Conservation (phyloP, 495 filamentous ascomycete genomes). For the Parathielavia hyrcaniae region DNA sequence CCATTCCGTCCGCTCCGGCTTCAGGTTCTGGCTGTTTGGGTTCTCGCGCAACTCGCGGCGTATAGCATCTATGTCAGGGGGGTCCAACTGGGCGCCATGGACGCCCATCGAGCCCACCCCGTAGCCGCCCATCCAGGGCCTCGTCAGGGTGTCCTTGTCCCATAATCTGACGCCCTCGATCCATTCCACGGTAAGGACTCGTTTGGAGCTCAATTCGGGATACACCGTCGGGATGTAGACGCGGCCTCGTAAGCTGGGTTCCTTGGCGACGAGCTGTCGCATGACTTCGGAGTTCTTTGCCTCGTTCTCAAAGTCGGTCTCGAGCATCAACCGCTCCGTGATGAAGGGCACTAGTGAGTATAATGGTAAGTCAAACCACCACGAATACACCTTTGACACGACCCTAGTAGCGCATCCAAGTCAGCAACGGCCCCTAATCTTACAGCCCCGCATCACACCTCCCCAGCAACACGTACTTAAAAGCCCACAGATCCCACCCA, state of each 20-base stretch:
- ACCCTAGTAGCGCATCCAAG: conserved; percentile 43
- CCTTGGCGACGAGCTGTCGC: conserved; percentile 66
- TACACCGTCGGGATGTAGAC: conserved; percentile 87
- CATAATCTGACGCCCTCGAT: conserved; percentile 88
- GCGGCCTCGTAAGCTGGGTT: conserved; percentile 66
- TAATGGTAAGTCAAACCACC: conserved; percentile 79
- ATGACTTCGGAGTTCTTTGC: conserved; percentile 82
- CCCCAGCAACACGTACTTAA: conserved; percentile 57
- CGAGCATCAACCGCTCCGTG: conserved; percentile 74
- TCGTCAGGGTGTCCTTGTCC: conserved; percentile 73
- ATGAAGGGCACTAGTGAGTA: conserved; percentile 87
- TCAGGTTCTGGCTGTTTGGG: conserved; percentile 50
- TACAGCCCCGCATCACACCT: not conserved
- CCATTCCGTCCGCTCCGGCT: conserved; percentile 77
- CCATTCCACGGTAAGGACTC: conserved; percentile 95
- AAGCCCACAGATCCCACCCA: conserved; percentile 89
- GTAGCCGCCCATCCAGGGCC: conserved; percentile 69
- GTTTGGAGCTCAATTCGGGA: conserved; percentile 69
- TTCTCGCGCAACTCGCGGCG: conserved; percentile 40
- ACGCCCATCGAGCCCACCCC: conserved; percentile 70
- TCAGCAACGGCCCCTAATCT: conserved; percentile 7
- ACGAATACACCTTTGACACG: conserved; percentile 68
- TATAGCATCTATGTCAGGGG: conserved; percentile 40
- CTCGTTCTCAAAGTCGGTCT: conserved; percentile 92
- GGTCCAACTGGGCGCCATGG: conserved; percentile 58